Conservation (phyloP, 2,329 filamentous ascomycete genomes). For the Conoideocrella luteorostrata region DNA sequence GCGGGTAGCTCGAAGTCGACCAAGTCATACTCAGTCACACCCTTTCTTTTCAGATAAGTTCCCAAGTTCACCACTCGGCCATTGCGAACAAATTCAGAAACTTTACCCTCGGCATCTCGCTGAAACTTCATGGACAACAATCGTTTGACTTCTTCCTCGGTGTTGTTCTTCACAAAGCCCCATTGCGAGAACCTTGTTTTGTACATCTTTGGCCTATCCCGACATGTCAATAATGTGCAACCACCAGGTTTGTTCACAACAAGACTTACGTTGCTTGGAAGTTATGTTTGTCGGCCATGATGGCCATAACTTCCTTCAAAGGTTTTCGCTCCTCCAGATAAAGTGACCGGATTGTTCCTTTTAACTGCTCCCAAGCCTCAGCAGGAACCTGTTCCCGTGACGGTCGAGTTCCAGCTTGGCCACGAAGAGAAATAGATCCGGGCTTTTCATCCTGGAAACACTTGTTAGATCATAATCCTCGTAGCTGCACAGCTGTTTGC, state of each 20-base stretch:
- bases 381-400: constrained; percentile 38
- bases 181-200: constrained; percentile 50
- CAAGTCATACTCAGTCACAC: constrained; percentile 46
- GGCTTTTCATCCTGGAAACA: constrained; percentile 20
- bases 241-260: background rate
- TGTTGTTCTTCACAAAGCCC: constrained; percentile 50
- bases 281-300: constrained; percentile 42
- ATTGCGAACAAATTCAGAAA: constrained; percentile 46
- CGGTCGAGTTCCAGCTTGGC: constrained; percentile 27
- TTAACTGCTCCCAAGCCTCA: constrained; percentile 42
- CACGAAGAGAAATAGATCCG: constrained; percentile 21
- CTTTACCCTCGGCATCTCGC: constrained; percentile 45
- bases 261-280: constrained; percentile 43
- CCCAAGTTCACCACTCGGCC: constrained; percentile 45
- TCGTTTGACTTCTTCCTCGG: constrained; percentile 45
- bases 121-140: constrained; percentile 46
- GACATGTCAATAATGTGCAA: constrained; percentile 12
- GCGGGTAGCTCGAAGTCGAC: constrained; percentile 38
- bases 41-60: constrained; percentile 46
- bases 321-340: constrained; percentile 44
- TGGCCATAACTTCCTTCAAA: constrained; percentile 44
- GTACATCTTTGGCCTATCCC: constrained; percentile 46
- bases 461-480: constrained; percentile 7
- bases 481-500: background rate
- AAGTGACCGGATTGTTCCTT: constrained; percentile 36